A percentile compares a stretch with the other conserved stretches of the same genome.
These are phyloP conservation scores for Trifolium pratense DNA, from an alignment of 306 rosid genomes.

Conservation along the genomic window DNA sequence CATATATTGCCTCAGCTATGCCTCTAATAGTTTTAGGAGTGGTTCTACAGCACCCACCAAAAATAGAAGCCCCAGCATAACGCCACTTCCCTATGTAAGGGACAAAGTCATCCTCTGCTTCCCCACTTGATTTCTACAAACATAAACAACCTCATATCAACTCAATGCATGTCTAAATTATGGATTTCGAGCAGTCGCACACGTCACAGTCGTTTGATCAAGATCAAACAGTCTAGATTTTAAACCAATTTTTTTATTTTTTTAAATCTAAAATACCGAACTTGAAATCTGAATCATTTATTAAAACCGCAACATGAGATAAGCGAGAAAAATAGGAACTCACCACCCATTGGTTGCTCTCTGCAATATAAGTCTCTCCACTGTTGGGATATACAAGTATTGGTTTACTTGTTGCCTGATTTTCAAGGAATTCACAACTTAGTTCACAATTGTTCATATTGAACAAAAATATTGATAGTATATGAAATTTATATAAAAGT, in stretches of 20 bases:
- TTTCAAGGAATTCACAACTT: conserved; percentile 10
- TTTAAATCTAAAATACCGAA: too few species aligned
- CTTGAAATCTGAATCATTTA: too few species aligned
- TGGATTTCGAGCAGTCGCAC: too few species aligned
- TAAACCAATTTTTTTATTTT: too few species aligned
- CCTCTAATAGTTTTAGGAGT: conserved; percentile 81
- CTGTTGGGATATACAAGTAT: conserved; percentile 85
- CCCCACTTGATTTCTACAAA: conserved; percentile 63
- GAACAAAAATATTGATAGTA: neutral
- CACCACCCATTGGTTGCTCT: conserved; percentile 72
- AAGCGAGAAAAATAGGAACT: conserved; percentile 43
- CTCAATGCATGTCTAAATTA: too few species aligned
- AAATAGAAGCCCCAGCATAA: conserved; percentile 78
- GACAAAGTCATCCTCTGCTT: conserved; percentile 70
- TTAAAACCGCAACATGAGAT: neutral
- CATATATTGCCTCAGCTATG: conserved; percentile 57
- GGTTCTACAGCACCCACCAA: conserved; percentile 97
- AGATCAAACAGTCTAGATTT: too few species aligned
- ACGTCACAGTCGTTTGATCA: too few species aligned
- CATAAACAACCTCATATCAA: neutral
- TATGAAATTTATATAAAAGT: conserved; percentile 18
- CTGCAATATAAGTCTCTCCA: conserved; percentile 79
- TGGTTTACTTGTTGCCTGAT: conserved; percentile 76
- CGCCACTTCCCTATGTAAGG: conserved; percentile 73
- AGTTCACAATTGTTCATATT: neutral